Base-by-base conservation (phyloP, 257 asterid genomes). In the Rehmannia glutinosa region DNA sequence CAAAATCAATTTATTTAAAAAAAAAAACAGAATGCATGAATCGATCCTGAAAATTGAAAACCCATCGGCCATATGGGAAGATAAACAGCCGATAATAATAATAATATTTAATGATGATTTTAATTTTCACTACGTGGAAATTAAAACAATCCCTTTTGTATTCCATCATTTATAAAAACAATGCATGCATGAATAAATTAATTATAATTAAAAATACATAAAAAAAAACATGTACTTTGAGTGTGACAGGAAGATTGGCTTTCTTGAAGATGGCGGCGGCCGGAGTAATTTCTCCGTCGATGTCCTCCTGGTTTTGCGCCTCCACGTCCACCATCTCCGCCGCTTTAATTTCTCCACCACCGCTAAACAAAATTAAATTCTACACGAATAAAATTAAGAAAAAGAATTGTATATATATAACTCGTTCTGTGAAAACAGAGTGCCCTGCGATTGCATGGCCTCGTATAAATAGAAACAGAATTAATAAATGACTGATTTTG, bases 201-300 rank as follows among this genome's bases (percentile, higher is more conserved):
- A 24, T 32, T 32, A 4, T 2, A 12, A 55, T 15, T 17, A 36
- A 30, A 6, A 47, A 21, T 45, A 33, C 5, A 10, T 7, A 8
- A 28, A 11, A 25, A 6, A 0, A 15, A 17, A n/a, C n/a, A n/a
- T n/a, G n/a, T n/a, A n/a, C 82, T 75, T 76, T 66, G 60, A 80
- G 70, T 1, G 78, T 70, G 59, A 80, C 80, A 9, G 80, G 85
- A 21, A 57, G 65, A 35, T 57, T 76, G 8, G 73, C 71, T 23
- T 73, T 76, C 36, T 50, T 61, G 49, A 76, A 76, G 13, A 80
- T 56, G n/a, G n/a, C n/a, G 35, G 68, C 58, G 27, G 68, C 58
- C 15, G 71, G 71, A 2, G 27, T 6, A 24, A 2, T 35, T 23
- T 33, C 46, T 63, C 51, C 8, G 12, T 10, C 56, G 39, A 2